Evolutionary conservation across 306 rosid genomes (phyloP), one percentile per base, ranked within the genome.

Genomic region (Biancaea sappan): DNA sequence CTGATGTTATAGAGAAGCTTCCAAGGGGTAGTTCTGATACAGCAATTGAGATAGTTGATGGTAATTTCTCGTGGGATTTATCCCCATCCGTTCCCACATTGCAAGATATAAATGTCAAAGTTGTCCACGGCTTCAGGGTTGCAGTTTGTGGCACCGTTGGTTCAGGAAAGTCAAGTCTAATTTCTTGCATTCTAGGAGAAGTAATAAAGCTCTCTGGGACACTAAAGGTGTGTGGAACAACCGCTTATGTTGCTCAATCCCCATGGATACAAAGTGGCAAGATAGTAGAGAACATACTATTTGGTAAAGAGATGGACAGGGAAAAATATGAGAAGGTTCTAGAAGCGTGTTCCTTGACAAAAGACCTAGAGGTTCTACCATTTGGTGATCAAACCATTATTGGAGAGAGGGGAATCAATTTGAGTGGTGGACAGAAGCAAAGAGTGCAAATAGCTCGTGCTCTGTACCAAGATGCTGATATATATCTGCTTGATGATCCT

Each of bases 261-360:
- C 96, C 98, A 16, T 93, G 98, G 97, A 89, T 93, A 84, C 98
- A 89, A 60, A 91, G 97, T 38, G 98, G 97, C 12, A 91, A 86
- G 81, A 82, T 93, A 69, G 98, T 89, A 74, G 88, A 90, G 60
- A 93, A 90, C 69, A 87, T 89, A 74, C 74, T 93, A 78, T 93
- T 91, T 79, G 91, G 96, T 10, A 78, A 83, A 68, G 78, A 75
- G 71, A 91, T 91, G 97, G 90, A 86, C 40, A 84, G 88, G 84
- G 89, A 71, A 80, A 82, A 72, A 77, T 91, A 93, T 48, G 90
- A 89, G 14, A 80, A 72, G 77, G 90, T 94, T 25, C 91, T 94
- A 76, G 92, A 94, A 65, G 97, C 94, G 3, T 94, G 98, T 62
- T 88, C 92, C n/a, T 47, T 91, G 78, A 89, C 84, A 72, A 91